Evolutionary conservation across 768 basidiomycete genomes (phyloP).

Genomic region (Lenzites betulinus): DNA sequence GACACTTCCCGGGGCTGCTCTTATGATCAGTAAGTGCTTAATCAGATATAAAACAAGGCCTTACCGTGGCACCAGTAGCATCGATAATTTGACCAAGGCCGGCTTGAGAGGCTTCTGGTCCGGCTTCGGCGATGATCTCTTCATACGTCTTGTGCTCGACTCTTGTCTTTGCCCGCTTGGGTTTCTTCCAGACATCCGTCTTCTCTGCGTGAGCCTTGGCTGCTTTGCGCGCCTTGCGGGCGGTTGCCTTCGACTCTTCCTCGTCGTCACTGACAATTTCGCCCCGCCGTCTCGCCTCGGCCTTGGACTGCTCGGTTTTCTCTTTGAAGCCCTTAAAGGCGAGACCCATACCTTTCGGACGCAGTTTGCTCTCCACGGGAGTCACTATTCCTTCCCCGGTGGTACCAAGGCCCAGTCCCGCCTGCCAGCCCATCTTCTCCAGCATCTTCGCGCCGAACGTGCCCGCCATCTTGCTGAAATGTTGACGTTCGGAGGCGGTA

Average conservation of each 20-base stretch:
- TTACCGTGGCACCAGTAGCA: slow-evolving; percentile 87
- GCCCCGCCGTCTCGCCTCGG: slow-evolving; percentile 75
- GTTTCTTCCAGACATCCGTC: slow-evolving; percentile 83
- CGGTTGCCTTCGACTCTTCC: slow-evolving; percentile 39
- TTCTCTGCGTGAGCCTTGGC: slow-evolving; percentile 57
- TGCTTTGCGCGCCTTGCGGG: slow-evolving; percentile 54
- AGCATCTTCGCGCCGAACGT: slow-evolving; percentile 89
- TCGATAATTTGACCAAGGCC: slow-evolving; percentile 91
- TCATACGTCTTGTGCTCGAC: slow-evolving; percentile 97
- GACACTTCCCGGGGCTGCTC: slow-evolving; percentile 83
- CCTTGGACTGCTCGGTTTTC: slow-evolving; percentile 81
- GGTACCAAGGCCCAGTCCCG: slow-evolving; percentile 76
- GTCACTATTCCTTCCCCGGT: slow-evolving; percentile 82
- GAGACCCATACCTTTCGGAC: slow-evolving; percentile 86
- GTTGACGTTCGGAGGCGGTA: slow-evolving; percentile 66
- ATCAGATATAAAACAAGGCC: slow-evolving; percentile 32
- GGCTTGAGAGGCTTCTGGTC: slow-evolving; percentile 50
- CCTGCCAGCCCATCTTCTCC: slow-evolving; percentile 93
- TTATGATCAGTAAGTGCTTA: slow-evolving; percentile 13
- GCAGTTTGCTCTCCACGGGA: slow-evolving; percentile 82
- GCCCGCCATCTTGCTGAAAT: slow-evolving; percentile 78
- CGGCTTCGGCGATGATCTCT: slow-evolving; percentile 88
- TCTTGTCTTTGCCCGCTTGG: slow-evolving; percentile 82
- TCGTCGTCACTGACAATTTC: slow-evolving; percentile 78
- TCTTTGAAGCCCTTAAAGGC: slow-evolving; percentile 87